These are phyloP conservation scores for Saturnispora besseyi DNA, from an alignment of 805 yeast species.

Conservation along the genomic window DNA sequence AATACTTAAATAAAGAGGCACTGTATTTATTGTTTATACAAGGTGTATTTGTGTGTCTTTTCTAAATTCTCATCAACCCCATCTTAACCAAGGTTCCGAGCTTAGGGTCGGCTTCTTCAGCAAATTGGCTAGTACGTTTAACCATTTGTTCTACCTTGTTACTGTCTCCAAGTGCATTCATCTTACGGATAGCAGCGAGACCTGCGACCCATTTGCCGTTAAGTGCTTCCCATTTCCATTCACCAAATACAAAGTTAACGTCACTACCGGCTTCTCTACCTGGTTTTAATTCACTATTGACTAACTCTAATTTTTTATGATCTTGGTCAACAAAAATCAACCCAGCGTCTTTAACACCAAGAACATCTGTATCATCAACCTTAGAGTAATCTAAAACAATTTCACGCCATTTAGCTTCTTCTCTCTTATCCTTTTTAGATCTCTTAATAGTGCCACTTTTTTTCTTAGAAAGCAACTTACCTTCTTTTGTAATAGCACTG, in stretches of 20 bases:
- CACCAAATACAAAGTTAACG: conserved; percentile 10
- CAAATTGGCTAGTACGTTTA: conserved; percentile 1
- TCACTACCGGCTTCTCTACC: conserved; percentile 4
- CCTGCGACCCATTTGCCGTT: conserved; percentile 13
- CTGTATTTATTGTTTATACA: background rate
- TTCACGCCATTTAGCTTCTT: conserved; percentile 45
- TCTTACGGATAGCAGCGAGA: conserved; percentile 10
- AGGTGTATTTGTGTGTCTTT: background rate
- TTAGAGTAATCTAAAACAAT: conserved; percentile 37
- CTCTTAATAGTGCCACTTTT: conserved; percentile 14
- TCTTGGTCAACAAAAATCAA: conserved; percentile 22
- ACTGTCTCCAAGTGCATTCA: conserved; percentile 7
- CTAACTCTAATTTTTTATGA: conserved; percentile 32
- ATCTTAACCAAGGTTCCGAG: conserved; percentile 9
- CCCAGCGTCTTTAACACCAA: conserved; percentile 38
- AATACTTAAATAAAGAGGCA: too few relatives aligned
- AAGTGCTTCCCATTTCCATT: conserved; percentile 9
- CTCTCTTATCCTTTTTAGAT: conserved; percentile 50
- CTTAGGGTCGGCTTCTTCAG: conserved; percentile 10
- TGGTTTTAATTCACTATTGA: conserved; percentile 4
- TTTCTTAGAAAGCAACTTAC: conserved; percentile 1
- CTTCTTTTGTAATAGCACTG: conserved; percentile 1
- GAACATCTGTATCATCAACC: conserved; percentile 47
- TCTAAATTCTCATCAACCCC: conserved; percentile 13
- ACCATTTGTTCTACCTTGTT: conserved; percentile 6